Evolutionary conservation across 108 stramenopile genomes (phyloP).

Genomic region (Skeletonema marinoi): DNA sequence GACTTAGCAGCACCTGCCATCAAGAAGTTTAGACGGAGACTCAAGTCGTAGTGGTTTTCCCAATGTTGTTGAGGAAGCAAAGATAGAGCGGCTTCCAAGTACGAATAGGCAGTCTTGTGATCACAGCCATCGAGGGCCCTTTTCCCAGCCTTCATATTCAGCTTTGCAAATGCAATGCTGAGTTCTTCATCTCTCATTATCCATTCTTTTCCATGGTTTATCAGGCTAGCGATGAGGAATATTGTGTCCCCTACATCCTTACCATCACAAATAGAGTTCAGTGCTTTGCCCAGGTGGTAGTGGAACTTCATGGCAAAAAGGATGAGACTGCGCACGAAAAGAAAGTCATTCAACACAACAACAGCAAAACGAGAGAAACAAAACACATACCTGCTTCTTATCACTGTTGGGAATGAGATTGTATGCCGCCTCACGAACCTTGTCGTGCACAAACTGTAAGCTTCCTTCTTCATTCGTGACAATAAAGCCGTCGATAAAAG

Average conservation of each 20-base stretch:
- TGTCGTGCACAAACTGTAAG: slow-evolving; percentile 53
- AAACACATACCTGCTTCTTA: no score
- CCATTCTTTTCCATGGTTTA: not conserved
- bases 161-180: not conserved
- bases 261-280: not conserved
- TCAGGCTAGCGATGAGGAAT: not conserved
- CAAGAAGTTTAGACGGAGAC: no score
- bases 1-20: no score
- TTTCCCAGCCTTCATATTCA: slow-evolving; percentile 29
- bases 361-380: not conserved
- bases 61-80: no score
- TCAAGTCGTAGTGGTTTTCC: no score
- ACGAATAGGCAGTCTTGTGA: not conserved
- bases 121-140: slow-evolving; percentile 3
- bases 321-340: slow-evolving; percentile 35
- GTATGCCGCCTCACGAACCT: slow-evolving; percentile 59
- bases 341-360: slow-evolving; percentile 3
- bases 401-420: not conserved
- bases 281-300: not conserved
- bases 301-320: slow-evolving; percentile 29
- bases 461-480: not conserved
- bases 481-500: slow-evolving; percentile 27
- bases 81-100: no score
- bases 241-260: not conserved
- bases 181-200: not conserved